Conservation (phyloP, 371 early-diverging fungal species). For the Saksenaea vasiformis region DNA sequence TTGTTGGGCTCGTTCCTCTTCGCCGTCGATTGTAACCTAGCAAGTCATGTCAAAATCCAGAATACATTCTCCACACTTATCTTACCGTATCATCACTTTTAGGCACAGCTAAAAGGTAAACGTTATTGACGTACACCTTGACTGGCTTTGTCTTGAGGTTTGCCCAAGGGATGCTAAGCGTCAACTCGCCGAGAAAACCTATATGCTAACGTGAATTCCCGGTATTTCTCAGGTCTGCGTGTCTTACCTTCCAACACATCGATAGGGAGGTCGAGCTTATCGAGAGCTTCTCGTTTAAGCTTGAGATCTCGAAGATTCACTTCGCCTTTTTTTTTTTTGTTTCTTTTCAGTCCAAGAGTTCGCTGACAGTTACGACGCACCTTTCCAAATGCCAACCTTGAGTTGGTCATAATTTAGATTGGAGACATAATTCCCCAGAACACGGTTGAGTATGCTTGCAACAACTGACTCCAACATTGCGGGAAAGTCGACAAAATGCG, state of each 20-base stretch:
- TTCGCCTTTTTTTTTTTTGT: constrained; percentile 65
- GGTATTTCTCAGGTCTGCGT: not conserved
- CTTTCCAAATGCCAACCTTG: constrained; percentile 86
- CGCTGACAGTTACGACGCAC: constrained; percentile 34
- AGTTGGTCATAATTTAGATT: constrained; percentile 88
- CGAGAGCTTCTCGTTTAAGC: constrained; percentile 76
- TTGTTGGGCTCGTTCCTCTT: constrained; percentile 79
- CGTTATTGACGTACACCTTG: constrained; percentile 83
- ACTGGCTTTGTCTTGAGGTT: constrained; percentile 95
- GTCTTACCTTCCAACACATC: constrained; percentile 75
- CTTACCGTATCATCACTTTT: constrained; percentile 72
- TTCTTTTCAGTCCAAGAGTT: constrained; percentile 2
- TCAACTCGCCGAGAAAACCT: constrained; percentile 93
- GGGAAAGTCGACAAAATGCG: constrained; percentile 44
- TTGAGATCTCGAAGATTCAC: constrained; percentile 79
- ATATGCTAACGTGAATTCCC: not conserved
- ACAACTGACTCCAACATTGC: constrained; percentile 82
- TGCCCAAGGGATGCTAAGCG: constrained; percentile 94
- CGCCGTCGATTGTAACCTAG: constrained; percentile 65
- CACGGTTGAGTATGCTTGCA: constrained; percentile 73
- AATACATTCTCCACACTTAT: not conserved
- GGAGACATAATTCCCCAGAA: constrained; percentile 86
- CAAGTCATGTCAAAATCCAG: not conserved
- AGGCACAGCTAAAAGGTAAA: constrained; percentile 87
- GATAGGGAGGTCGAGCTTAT: constrained; percentile 84